Evolutionary conservation across 176 grass and related monocot species (phyloP).

Genomic region (Oropetium thomaeum): DNA sequence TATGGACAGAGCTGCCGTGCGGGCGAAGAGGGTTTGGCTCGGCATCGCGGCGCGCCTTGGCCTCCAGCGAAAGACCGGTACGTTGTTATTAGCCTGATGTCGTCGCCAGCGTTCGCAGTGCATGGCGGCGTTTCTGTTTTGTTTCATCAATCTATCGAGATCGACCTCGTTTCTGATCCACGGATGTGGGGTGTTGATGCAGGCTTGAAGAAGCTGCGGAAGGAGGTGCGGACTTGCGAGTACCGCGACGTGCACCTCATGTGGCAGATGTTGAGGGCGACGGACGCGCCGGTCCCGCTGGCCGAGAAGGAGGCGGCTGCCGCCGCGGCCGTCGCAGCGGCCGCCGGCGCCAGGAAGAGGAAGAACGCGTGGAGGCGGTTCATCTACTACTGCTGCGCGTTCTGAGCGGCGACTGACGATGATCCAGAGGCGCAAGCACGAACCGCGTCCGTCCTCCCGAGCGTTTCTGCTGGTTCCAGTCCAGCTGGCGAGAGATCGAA

Average conservation of each 20-base stretch:
- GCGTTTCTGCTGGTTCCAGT: not conserved
- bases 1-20: slow-evolving; percentile 44
- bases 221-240: slow-evolving; percentile 91
- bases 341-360: slow-evolving; percentile 39
- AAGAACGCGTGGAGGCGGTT: slow-evolving; percentile 46
- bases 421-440: not conserved
- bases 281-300: slow-evolving; percentile 37
- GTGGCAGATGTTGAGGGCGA: slow-evolving; percentile 79
- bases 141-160: not conserved
- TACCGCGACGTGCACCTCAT: slow-evolving; percentile 86
- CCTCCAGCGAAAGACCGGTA: slow-evolving; percentile 55
- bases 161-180: not conserved
- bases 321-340: slow-evolving; percentile 32
- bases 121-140: not conserved
- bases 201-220: slow-evolving; percentile 74
- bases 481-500: not conserved
- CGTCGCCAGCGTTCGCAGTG: no score
- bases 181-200: not conserved
- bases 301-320: slow-evolving; percentile 46
- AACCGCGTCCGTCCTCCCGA: not conserved
- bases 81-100: not conserved
- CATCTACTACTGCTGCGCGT: slow-evolving; percentile 62
- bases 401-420: slow-evolving; percentile 45
- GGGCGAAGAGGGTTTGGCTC: slow-evolving; percentile 60
- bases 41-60: slow-evolving; percentile 44